These are phyloP conservation scores for Claviceps sp. DNA, from an alignment of 2,329 filamentous ascomycete species.

Conservation along the genomic window DNA sequence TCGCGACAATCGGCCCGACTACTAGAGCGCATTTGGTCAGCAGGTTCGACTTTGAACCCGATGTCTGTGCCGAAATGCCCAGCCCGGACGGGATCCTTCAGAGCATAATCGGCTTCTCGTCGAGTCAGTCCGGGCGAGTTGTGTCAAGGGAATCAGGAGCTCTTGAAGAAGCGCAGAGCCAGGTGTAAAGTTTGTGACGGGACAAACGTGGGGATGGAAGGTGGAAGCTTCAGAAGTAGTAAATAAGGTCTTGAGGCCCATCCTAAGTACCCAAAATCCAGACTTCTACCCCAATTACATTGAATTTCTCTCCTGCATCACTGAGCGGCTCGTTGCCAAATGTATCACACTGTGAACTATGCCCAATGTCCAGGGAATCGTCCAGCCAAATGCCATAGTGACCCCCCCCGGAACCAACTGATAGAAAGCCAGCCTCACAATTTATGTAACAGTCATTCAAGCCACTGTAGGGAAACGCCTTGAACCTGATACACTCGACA, in stretches of 20 bases:
- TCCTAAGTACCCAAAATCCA: conserved; percentile 65
- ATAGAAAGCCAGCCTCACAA: conserved; percentile 74
- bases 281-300: conserved; percentile 78
- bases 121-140: not conserved
- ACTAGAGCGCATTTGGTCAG: conserved; percentile 61
- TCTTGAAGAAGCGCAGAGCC: not conserved
- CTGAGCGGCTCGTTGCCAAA: conserved; percentile 93
- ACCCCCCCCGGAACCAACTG: conserved; percentile 77
- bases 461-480: conserved; percentile 91
- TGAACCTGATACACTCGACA: conserved; percentile 76
- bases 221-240: not conserved
- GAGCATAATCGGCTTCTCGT: conserved; percentile 37
- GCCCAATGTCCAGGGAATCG: conserved; percentile 67
- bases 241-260: not conserved
- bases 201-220: not conserved
- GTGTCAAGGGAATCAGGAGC: not conserved
- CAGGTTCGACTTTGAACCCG: conserved; percentile 53
- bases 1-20: conserved; percentile 89
- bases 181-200: not conserved
- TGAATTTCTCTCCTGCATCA: conserved; percentile 85
- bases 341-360: conserved; percentile 73
- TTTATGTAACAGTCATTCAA: conserved; percentile 95
- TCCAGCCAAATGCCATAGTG: conserved; percentile 92
- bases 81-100: conserved; percentile 66
- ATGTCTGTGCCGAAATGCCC: conserved; percentile 71